Base-by-base conservation (phyloP, 2,329 filamentous ascomycete species). In the Ceratocystis diversiconidia region DNA sequence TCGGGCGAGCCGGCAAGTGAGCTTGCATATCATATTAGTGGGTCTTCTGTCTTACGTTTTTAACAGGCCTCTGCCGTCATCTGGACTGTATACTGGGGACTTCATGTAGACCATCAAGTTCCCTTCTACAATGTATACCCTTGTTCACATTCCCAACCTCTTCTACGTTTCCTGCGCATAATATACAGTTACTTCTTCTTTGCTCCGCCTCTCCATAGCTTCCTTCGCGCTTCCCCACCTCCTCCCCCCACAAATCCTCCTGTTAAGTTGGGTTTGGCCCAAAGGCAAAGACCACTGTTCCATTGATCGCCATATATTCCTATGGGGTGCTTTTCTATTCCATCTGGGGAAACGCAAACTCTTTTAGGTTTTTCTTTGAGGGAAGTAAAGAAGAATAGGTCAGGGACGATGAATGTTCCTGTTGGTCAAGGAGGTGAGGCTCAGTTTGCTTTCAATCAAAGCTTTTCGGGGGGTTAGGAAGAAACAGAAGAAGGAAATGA, bases 241-340 rank as follows among this genome's bases (percentile, higher is more conserved):
- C 60, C n/a, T 32, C 64, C 61, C 57, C 60, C 62, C 65, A 62
- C 52, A 60, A 63, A 60, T 65, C 41, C 57, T 66, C 3, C 52
- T 44, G 50, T 22, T 60, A 32, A 12, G 41, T 46, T 48, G 5
- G 22, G 55, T 65, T 55, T 17, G 17, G 46, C 62, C 25, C 62
- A 50, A 63, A 41, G 60, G n/a, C 15, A 36, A 48, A 48, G 19
- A 12, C 36, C 36, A 41, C 36, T 44, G 60, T 46, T 62, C 22
- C 19, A 28, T 28, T 41, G 22, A 62, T 28, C 30, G 36, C 22
- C 60, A 44, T 46, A 19, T 36, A 41, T 7, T 48, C 46, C 60
- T 44, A 62, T 55, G 50, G 50, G 8, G 19, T 28, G 22, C 50
- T 55, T 12, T 55, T 19, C 7, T 25, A 30, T 28, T 30, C 50